Percentiles rank a stretch among this genome's conserved stretches.
Evolutionary conservation across 306 rosid genomes (phyloP).

Genomic region (Quercus wislizeni): DNA sequence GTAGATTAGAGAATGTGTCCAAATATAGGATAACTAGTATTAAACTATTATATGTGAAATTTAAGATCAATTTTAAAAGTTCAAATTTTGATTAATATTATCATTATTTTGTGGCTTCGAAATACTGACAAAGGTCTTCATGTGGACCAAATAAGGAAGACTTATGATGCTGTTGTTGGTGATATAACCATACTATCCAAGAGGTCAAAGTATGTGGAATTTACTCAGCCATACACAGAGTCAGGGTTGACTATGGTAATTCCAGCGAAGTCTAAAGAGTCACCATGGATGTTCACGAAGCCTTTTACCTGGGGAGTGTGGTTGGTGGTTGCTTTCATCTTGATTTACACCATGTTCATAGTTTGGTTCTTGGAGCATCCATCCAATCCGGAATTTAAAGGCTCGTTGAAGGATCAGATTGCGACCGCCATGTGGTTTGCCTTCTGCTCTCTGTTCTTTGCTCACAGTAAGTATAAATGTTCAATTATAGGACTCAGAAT

Average conservation of each 20-base stretch:
- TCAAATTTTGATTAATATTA: too few species aligned
- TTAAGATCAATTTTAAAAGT: too few species aligned
- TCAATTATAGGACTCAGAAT: neutral
- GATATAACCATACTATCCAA: constrained; percentile 52
- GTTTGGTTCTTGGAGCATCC: constrained; percentile 60
- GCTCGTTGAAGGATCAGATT: constrained; percentile 48
- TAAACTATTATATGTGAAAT: too few species aligned
- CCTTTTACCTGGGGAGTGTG: constrained; percentile 59
- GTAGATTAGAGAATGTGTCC: too few species aligned
- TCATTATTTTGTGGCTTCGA: constrained; percentile 4
- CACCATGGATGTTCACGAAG: constrained; percentile 56
- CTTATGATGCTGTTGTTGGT: constrained; percentile 57
- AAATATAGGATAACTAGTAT: too few species aligned
- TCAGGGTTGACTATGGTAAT: constrained; percentile 63
- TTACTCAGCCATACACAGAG: constrained; percentile 59
- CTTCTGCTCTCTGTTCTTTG: constrained; percentile 69
- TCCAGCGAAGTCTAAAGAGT: constrained; percentile 24
- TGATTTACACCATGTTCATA: constrained; percentile 54
- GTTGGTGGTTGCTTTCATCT: constrained; percentile 22
- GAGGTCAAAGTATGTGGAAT: constrained; percentile 50
- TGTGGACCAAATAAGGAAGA: constrained; percentile 38
- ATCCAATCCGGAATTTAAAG: constrained; percentile 53
- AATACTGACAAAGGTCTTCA: constrained; percentile 7
- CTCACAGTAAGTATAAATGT: constrained; percentile 42
- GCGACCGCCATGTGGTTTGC: constrained; percentile 59